Percentiles rank a stretch among this genome's conserved stretches.
phyloP scores from a whole-genome alignment of 306 rosid genomes.

The Trifolium subterraneum region DNA sequence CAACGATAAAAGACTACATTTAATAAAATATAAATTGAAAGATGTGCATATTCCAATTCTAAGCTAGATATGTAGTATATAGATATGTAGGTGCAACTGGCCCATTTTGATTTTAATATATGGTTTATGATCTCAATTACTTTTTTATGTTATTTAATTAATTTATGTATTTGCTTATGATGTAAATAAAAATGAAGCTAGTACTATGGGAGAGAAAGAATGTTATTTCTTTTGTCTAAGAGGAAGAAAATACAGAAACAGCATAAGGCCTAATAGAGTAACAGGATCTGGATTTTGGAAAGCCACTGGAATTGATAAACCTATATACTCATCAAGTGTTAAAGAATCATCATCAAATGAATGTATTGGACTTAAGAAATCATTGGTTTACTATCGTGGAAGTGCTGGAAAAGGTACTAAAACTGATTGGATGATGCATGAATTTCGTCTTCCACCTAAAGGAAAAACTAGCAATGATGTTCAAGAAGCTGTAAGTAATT shows the following conservation, averaged over 20 bases:
- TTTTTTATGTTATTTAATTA: neutral
- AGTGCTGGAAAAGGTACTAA: conserved; percentile 94
- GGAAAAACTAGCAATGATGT: conserved; percentile 25
- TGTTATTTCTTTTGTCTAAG: conserved; percentile 80
- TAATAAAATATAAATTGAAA: no score
- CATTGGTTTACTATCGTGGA: conserved; percentile 85
- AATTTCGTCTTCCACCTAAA: conserved; percentile 89
- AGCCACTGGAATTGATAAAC: conserved; percentile 85
- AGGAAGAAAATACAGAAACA: conserved; percentile 87
- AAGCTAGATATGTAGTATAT: no score
- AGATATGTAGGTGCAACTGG: no score
- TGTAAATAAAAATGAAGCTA: conserved; percentile 31
- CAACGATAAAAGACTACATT: no score
- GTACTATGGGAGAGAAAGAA: conserved; percentile 60
- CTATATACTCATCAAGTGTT: conserved; percentile 48
- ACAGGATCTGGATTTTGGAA: conserved; percentile 86
- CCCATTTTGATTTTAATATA: no score
- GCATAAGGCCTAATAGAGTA: conserved; percentile 80
- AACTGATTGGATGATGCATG: conserved; percentile 99
- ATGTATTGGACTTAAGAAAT: conserved; percentile 88
- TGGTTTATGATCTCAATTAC: conserved; percentile 14
- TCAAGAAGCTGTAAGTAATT: conserved; percentile 78
- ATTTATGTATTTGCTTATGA: neutral
- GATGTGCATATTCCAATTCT: no score
- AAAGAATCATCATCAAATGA: conserved; percentile 47